These are phyloP conservation scores for Fusarium sp. DNA, from an alignment of 2,329 filamentous ascomycete genomes.

Conservation along the genomic window DNA sequence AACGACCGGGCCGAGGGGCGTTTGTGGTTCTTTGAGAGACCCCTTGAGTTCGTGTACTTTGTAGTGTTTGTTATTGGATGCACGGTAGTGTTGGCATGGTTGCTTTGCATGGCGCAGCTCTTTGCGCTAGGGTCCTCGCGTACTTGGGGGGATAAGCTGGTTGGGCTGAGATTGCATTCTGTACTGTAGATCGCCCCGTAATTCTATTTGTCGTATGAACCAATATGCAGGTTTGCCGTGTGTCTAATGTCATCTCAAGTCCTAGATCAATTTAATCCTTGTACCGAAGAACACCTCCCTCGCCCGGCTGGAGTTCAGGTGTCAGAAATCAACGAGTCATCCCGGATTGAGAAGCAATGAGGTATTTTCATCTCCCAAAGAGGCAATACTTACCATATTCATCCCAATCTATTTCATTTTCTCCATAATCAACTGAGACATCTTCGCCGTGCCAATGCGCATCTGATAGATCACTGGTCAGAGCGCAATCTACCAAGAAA, in stretches of 20 bases:
- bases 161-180: background rate
- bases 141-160: background rate
- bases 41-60: slow-evolving; percentile 41
- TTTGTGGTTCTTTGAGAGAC: slow-evolving; percentile 31
- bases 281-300: background rate
- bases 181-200: background rate
- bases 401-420: background rate
- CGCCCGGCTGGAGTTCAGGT: background rate
- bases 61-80: slow-evolving; percentile 34
- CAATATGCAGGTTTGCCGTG: background rate
- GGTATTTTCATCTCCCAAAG: background rate
- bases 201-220: background rate
- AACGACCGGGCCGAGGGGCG: slow-evolving; percentile 15
- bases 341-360: background rate
- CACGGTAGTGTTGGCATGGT: background rate
- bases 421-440: slow-evolving; percentile 6
- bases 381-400: background rate
- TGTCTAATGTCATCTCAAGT: background rate
- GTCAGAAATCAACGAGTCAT: background rate
- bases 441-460: background rate
- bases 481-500: background rate
- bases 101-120: background rate
- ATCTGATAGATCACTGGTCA: background rate
- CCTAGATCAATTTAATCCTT: background rate
- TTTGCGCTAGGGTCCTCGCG: background rate